Base-by-base conservation (phyloP, 2,329 filamentous ascomycete species). In the Erysiphe pulchra region DNA sequence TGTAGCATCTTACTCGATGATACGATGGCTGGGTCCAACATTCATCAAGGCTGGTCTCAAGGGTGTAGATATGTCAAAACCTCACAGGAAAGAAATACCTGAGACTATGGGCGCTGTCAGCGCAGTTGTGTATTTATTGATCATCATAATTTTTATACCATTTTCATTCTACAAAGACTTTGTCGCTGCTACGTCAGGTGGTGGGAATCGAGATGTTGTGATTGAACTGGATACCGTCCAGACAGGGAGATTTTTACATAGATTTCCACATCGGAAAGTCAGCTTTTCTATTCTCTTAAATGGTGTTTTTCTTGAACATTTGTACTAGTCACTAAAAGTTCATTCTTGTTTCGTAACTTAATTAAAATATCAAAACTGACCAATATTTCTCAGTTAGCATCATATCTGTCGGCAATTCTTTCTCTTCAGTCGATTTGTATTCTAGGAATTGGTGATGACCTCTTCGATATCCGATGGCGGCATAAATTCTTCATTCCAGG, bases 101-200 rank as follows among this genome's bases (percentile, higher is more conserved):
- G 90, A 98, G 62, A 87, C 82, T 53, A 94, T 98, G 86, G 90
- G 90, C 30, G 83, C 84, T 47, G 73, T 98, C 24, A 92, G 83
- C 58, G 90, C 87, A 9, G 74, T 90, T 52, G 85, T 95, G 24
- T 95, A 95, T 62, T 70, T 98, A 39, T 69, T 98, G 52, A 72
- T 77, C 44, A 70, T 95, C 52, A 92, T 95, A 53, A 65, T 84
- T 50, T 98, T 98, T 60, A 85, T 95, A 48, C 90, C 90, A 0
- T 93, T 94, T 62, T 82, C 86, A 1, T 95, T 98, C 61, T 95
- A 94, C 67, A 92, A 94, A 63, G 87, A 95, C 59, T 92, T 98
- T 52, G 86, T 94, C 24, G 82, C 84, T 14, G 85, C 86, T 36
- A 95, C 90, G 17, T 92, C 84, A 52, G 90, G 86, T 50, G 86